Evolutionary conservation across 495 filamentous ascomycete species (phyloP), one percentile per base, ranked within the genome.

Genomic region (Neurospora sp.): DNA sequence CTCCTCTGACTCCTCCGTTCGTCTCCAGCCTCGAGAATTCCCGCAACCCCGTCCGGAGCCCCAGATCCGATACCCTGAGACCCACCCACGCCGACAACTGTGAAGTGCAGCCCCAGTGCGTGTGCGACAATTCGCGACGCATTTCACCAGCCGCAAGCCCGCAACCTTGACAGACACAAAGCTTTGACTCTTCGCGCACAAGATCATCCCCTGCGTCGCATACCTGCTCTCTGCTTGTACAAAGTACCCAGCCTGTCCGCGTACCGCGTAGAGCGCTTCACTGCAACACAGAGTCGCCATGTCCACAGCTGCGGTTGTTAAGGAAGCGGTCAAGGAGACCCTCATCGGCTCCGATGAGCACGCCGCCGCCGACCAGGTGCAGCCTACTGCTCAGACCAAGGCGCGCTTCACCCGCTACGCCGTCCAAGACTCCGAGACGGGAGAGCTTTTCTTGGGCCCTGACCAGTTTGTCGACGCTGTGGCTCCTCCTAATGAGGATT

Each of bases 381-480:
- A 90, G 77, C 81, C 94, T 69, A 94, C 93, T 69, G 83, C 85
- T 46, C 89, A 92, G 76, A 87, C 90, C 75, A 90, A 89, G 76
- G 85, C 88, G 14, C 88, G 88, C 66, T 99, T 99, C 85, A 80
- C 89, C 72, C 90, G 87, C 75, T 86, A 96, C 87, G 92, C 96
- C 18, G 84, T 84, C 76, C 91, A 90, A 77, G 91, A 97, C 79
- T 86, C 91, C 69, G 84, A 87, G 73, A 88, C 89, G 11, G 96
- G 92, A 59, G 93, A 97, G 77, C 80, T 87, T 68, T 94, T 87
- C 77, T 92, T 99, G 90, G 89, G 85, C 53, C 88, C 91, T 72
- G 89, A 95, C 10, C 89, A 95, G 77, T 99, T 99, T 78, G 88
- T 98, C 72, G 86, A 93, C 74, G 96, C 95, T 10, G 90, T 99